Conservation (phyloP, 2,329 filamentous ascomycete genomes). For the Phaeosphaeriaceae sp. region DNA sequence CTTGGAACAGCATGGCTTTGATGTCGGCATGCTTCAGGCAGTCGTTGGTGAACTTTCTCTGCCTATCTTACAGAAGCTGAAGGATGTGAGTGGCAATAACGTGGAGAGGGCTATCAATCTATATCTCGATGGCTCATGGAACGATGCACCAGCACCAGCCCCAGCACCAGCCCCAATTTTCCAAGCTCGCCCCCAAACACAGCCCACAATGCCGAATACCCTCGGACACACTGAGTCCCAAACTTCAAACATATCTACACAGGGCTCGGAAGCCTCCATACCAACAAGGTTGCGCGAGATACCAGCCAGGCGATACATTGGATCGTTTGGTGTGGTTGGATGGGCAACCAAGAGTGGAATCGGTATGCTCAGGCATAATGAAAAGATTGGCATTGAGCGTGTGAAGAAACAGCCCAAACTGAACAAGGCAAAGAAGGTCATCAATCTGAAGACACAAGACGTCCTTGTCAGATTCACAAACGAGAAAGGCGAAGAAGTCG, state of each 20-base stretch:
- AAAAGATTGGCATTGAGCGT: constrained; percentile 84
- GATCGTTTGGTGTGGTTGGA: constrained; percentile 87
- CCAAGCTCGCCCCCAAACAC: constrained; percentile 23
- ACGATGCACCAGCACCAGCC: constrained; percentile 35
- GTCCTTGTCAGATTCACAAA: constrained; percentile 93
- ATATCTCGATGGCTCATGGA: constrained; percentile 70
- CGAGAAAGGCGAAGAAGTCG: constrained; percentile 77
- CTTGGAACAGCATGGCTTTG: constrained; percentile 53
- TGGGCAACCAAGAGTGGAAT: constrained; percentile 89
- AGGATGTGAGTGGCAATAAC: constrained; percentile 58
- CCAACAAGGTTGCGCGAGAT: constrained; percentile 46
- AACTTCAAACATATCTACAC: constrained; percentile 28
- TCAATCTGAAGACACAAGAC: constrained; percentile 74
- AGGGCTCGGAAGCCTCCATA: constrained; percentile 25
- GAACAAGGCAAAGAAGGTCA: constrained; percentile 51
- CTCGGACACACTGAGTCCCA: constrained; percentile 37
- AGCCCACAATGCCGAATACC: constrained; percentile 29
- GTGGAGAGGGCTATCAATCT: constrained; percentile 68
- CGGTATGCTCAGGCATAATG: constrained; percentile 78
- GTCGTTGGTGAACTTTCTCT: constrained; percentile 62
- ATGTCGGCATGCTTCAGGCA: constrained; percentile 61
- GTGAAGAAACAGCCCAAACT: constrained; percentile 70
- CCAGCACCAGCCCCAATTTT: constrained; percentile 24
- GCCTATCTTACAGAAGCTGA: constrained; percentile 56
- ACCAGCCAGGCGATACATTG: constrained; percentile 76